Evolutionary conservation across 139 green algal species (phyloP), one percentile per base, ranked within the genome.

Genomic region (Chlamydomonas schloesseri): DNA sequence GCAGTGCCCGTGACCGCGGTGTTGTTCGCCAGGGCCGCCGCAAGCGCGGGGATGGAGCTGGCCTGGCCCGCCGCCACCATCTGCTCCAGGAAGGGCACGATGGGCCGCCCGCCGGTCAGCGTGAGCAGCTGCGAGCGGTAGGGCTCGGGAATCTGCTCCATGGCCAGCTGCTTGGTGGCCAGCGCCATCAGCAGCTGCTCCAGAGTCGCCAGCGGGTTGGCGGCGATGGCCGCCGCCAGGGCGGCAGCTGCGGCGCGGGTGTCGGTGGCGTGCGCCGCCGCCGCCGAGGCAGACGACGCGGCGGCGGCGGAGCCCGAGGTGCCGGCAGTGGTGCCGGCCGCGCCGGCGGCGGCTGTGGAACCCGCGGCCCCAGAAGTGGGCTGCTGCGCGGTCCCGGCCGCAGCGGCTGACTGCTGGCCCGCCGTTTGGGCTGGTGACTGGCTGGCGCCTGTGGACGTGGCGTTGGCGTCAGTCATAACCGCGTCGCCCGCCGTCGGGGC

Each of bases 141-240:
- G 17, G 37, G 62, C 64, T 88, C 83, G 1, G 83, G 83, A 0
- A 88, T 18, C 73, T 88, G 83, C 13, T 88, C 83, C n/a, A 88
- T 20, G n/a, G 73, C 53, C 20, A 88, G 64, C 46, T 64, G 83
- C 23, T 73, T 69, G 26, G 50, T 55, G 34, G 47, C 31, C 10
- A 88, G 74, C 29, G 83, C 73, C 4, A 55, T 34, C n/a, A 88
- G 28, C n/a, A 88, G n/a, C 14, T 83, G 55, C 34, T 75, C 73
- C 29, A 81, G 29, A 3, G 42, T 34, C 9, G 64, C 29, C 5
- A 29, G 26, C 14, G 64, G 6, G 29, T 5, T 21, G 24, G 78
- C 13, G 42, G 80, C 29, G 17, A 50, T 31, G 10, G 50, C 68
- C 14, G 50, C 50, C 11, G 68, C 64, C 28, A 47, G 20, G 13